These are phyloP conservation scores for Hanseniaspora clermontiae DNA, from an alignment of 805 yeast genomes.

Conservation along the genomic window DNA sequence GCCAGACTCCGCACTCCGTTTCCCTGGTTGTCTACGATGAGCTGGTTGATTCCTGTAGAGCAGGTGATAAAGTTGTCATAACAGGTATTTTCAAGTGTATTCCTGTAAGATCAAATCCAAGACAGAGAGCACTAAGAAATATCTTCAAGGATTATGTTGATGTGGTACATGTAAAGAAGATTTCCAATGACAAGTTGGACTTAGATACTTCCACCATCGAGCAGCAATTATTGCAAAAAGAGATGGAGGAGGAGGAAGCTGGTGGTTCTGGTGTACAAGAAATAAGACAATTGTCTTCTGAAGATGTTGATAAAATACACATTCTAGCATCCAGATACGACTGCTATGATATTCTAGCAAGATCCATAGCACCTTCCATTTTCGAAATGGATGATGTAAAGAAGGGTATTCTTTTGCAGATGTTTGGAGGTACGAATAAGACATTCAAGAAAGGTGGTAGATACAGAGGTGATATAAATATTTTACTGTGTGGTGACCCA, in stretches of 20 bases:
- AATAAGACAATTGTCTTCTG: conserved; percentile 50
- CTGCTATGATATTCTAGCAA: conserved; percentile 69
- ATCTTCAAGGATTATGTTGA: conserved; percentile 88
- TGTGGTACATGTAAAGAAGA: conserved; percentile 82
- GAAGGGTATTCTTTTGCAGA: conserved; percentile 81
- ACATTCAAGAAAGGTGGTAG: conserved; percentile 79
- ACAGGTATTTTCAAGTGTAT: conserved; percentile 90
- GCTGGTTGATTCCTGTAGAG: conserved; percentile 83
- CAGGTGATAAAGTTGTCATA: conserved; percentile 92
- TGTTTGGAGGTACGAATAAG: conserved; percentile 93
- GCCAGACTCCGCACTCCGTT: conserved; percentile 95
- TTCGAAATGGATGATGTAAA: conserved; percentile 94
- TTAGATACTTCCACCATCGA: conserved; percentile 58
- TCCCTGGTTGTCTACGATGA: conserved; percentile 92
- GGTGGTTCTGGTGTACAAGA: conserved; percentile 62
- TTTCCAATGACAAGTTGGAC: conserved; percentile 69
- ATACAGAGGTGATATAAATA: conserved; percentile 90
- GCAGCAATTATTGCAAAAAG: conserved; percentile 35
- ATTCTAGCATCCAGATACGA: conserved; percentile 57
- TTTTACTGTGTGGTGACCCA: conserved; percentile 92
- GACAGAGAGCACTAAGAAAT: conserved; percentile 70
- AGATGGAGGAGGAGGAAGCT: conserved; percentile 37
- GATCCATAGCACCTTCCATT: conserved; percentile 94
- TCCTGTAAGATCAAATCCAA: conserved; percentile 78
- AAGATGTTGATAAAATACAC: conserved; percentile 53